Percentiles rank a stretch among this genome's conserved stretches.
phyloP scores from a whole-genome alignment of 2,329 filamentous ascomycete species.

The Aureobasidium sp. region DNA sequence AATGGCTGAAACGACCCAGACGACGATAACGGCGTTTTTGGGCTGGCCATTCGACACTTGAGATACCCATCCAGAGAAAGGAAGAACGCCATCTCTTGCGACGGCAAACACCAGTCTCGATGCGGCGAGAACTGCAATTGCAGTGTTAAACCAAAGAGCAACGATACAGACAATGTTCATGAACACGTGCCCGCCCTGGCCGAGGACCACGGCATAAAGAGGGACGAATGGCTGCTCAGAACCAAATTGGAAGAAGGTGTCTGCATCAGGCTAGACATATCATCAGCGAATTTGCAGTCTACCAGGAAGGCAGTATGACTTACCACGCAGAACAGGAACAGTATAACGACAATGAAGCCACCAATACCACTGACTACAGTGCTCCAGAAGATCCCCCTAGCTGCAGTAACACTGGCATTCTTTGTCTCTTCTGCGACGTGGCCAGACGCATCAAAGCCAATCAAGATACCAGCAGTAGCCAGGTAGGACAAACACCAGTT shows the following conservation, averaged over 20 bases:
- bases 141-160: conserved; percentile 46
- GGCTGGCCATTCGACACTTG: conserved; percentile 49
- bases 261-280: conserved; percentile 36
- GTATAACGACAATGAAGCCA: conserved; percentile 47
- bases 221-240: conserved; percentile 52
- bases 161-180: conserved; percentile 51
- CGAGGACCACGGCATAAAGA: conserved; percentile 50
- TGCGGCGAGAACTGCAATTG: conserved; percentile 50
- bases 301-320: background rate
- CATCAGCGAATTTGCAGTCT: background rate
- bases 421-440: conserved; percentile 56
- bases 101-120: conserved; percentile 57
- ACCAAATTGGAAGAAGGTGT: conserved; percentile 45
- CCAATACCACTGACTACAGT: conserved; percentile 49
- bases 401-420: conserved; percentile 47
- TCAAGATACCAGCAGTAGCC: conserved; percentile 52
- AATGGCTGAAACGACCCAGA: conserved; percentile 46
- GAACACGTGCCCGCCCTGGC: conserved; percentile 48
- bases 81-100: conserved; percentile 52
- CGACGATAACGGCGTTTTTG: conserved; percentile 51
- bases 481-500: conserved; percentile 57
- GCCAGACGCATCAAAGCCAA: conserved; percentile 53
- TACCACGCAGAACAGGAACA: conserved; percentile 50
- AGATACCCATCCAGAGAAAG: conserved; percentile 51
- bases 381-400: conserved; percentile 53